Conservation (phyloP, 2,329 filamentous ascomycete genomes). For the Calonectria pseudoturangicola region DNA sequence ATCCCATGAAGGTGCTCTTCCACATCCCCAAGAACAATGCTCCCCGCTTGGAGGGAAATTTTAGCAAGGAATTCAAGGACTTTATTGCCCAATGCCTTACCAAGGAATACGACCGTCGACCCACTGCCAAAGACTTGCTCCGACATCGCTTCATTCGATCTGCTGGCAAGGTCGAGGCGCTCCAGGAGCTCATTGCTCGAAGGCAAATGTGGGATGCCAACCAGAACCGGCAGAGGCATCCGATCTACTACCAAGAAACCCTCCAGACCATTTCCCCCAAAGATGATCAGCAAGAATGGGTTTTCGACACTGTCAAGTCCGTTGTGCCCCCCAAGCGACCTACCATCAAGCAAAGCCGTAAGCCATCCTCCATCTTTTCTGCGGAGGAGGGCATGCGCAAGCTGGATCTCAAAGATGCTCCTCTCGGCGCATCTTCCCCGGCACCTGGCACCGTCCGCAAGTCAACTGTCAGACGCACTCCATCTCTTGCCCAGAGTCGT, state of each 20-base stretch:
- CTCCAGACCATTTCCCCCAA: constrained; percentile 81
- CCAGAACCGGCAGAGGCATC: constrained; percentile 79
- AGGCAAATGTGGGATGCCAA: constrained; percentile 88
- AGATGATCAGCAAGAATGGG: constrained; percentile 89
- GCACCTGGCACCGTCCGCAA: constrained; percentile 74
- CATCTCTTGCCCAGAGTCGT: constrained; percentile 64
- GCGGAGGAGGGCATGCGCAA: constrained; percentile 77
- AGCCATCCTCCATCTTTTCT: constrained; percentile 73
- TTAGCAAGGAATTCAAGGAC: constrained; percentile 94
- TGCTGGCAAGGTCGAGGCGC: constrained; percentile 89
- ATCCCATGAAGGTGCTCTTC: constrained; percentile 96
- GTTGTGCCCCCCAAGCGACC: constrained; percentile 73
- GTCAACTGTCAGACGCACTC: constrained; percentile 71
- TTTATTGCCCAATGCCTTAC: constrained; percentile 93
- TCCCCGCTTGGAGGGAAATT: constrained; percentile 88
- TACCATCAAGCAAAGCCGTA: constrained; percentile 70
- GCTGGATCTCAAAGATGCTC: constrained; percentile 77
- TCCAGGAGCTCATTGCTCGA: constrained; percentile 91
- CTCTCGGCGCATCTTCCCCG: constrained; percentile 74
- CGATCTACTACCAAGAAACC: constrained; percentile 95
- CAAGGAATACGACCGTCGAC: constrained; percentile 90
- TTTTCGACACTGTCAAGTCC: constrained; percentile 95
- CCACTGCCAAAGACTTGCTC: constrained; percentile 89
- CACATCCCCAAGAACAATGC: constrained; percentile 92
- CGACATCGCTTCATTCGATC: constrained; percentile 91